Evolutionary conservation across 2,329 filamentous ascomycete species (phyloP), one percentile per base, ranked within the genome.

Genomic region (Claviceps sp.): DNA sequence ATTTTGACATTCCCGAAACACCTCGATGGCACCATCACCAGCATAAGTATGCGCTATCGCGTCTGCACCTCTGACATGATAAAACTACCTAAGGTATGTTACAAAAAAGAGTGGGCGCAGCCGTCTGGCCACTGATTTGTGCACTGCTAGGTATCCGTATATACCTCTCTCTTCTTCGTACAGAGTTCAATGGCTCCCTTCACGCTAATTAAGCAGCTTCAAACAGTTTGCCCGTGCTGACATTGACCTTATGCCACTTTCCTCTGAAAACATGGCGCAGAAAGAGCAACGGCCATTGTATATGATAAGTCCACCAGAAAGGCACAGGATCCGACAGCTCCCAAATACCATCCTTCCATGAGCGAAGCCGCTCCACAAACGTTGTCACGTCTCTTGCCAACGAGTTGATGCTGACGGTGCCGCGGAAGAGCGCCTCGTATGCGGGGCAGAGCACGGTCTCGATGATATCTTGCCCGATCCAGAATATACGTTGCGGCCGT

Each of bases 401-500:
- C 9, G 17, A 47, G 14, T 39, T 20, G 5, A 20, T 43, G 38
- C 43, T 14, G 4, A 20, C 56, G 1, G 66, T 60, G 1, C 59
- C 52, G 1, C 52, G 13, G 62, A 62, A 50, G 0, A 67, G 42
- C 3, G 56, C 49, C 0, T 73, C 56, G 0, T 77, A 54, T 0
- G 76, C 29, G 0, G 62, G 79, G 0, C 73, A 62, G 0, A 82
- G 38, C 0, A 82, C 60, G 1, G 74, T 64, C 1, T 72, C 69
- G 1, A 82, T 67, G 0, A 86, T 50, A 52, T 87, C 83, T 55
- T 87, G 81, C 0, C 77, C 80, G n/a, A 82, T 61, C 83, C 83
- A 87, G 64, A 84, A 85, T 55, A 72, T 68, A 13, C 59, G 57
- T 43, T 51, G 56, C 51, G 62, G 53, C 42, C 53, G 52, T 2